Evolutionary conservation across 2,329 filamentous ascomycete genomes (phyloP), one percentile per base, ranked within the genome.

Genomic region (Penicillium aurantiogriseum): DNA sequence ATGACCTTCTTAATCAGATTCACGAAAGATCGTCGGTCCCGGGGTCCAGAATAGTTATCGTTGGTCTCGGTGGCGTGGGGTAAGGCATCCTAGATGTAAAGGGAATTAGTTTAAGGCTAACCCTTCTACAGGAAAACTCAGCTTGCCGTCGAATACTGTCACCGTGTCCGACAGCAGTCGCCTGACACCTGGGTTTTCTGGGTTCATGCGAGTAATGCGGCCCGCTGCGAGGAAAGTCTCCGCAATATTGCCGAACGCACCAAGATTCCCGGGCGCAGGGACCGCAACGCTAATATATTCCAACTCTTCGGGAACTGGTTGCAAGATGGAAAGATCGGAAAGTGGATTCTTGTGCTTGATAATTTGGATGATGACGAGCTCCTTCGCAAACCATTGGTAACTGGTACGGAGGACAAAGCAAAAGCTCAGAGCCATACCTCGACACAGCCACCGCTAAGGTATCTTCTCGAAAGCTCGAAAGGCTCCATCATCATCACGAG

Each of bases 161-260:
- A 51, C 17, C 39, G 9, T 44, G 39, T 51, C 9, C 49, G 49
- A 10, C 39, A 51, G 49, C 21, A 25, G 27, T 51, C 49, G 39
- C 19, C 39, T 13, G 21, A 44, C 19, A 51, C 49, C 19, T 51
- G 39, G 49, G 49, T 51, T 27, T 76, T 76, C 53, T 78, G 71
- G 75, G 62, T 77, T 10, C 64, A 77, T 54, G 70, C 71, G 3
- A 71, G 67, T 52, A 73, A 70, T 45, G 58, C 59, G 0, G 61
- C 66, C 23, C 66, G 71, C 10, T 73, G 75, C 47, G 68, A 77
- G 58, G 66, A 75, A 51, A 67, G 67, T 35, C 75, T 67, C 52
- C 65, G 61, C 52, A 64, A 73, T 13, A 69, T 78, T 61, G 71
- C 72, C 27, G 62, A 71, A 27, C 51, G 42, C 1, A 59, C 69